Conservation (phyloP, 192 early-diverging fungal genomes). For the Coemansia reversa region DNA sequence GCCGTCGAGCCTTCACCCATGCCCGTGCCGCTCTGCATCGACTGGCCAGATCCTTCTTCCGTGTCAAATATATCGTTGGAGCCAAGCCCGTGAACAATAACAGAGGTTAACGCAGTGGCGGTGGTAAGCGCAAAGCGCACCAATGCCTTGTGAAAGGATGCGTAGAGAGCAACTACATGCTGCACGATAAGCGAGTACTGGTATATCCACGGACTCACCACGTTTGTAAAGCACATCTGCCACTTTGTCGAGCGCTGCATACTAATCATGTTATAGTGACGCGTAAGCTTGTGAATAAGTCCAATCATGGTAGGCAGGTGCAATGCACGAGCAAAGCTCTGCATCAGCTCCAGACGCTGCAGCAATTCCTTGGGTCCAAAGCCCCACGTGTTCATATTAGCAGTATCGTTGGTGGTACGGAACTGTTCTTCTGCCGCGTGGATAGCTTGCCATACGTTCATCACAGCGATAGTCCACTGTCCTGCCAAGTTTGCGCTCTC, state of each 20-base stretch:
- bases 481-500: conserved; percentile 24
- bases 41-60: conserved; percentile 60
- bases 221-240: background rate
- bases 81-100: conserved; percentile 87
- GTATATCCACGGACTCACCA: conserved; percentile 38
- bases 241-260: background rate
- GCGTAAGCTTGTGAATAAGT: conserved; percentile 18
- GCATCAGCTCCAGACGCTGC: conserved; percentile 24
- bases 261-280: background rate
- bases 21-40: conserved; percentile 65
- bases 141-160: conserved; percentile 65
- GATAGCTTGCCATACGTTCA: conserved; percentile 48
- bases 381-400: conserved; percentile 32
- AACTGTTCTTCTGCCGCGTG: conserved; percentile 30
- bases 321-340: conserved; percentile 25
- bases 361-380: conserved; percentile 42
- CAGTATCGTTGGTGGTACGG: background rate
- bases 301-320: conserved; percentile 30
- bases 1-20: conserved; percentile 92
- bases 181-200: conserved; percentile 51
- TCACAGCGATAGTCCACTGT: conserved; percentile 38
- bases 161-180: conserved; percentile 59
- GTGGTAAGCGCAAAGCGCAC: conserved; percentile 62
- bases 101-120: conserved; percentile 28
- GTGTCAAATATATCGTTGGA: conserved; percentile 70